Base-by-base conservation (phyloP, 1,284 basidiomycete species). In the Cutaneotrichosporon sp. region DNA sequence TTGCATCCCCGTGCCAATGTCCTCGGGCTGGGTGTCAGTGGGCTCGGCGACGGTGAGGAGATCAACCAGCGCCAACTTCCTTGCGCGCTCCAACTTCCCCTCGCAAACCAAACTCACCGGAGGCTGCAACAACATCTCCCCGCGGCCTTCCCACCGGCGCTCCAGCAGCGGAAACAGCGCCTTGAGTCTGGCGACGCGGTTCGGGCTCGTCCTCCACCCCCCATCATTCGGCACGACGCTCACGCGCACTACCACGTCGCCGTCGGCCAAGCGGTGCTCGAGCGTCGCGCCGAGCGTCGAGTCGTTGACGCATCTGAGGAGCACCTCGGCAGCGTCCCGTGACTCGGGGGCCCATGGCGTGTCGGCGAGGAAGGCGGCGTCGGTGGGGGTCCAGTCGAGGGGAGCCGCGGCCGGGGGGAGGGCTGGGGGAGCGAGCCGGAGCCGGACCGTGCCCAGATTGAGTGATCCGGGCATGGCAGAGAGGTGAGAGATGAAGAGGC, bases 1-100 rank as follows among this genome's bases (percentile, higher is more conserved):
- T 22, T 68, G 63, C 66, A 75, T 75, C 5, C 55, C 58, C 2
- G 52, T 45, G 6, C 49, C 42, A 16, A 60, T 8, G 13, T 64
- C 65, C 6, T 57, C 55, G 1, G 45, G 10, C 64, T 62, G 57
- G 16, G 13, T 10, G 36, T 58, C 46, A 62, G 56, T 14, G 10
- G 9, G 9, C 54, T 55, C 6, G 0, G 33, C 9, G 13, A 13
- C 9, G 33, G 33, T 10, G 33, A 33, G 33, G 33, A 4, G 33
- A 36, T 13, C 13, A 14, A 36, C 34, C 16, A n/a, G n/a, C n/a
- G n/a, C n/a, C n/a, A 4, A 4, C 16, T 14, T 36, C 34, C 10
- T 16, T 36, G 34, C 34, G 11, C 13, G 11, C 16, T 11, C 13
- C 34, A 36, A 13, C 34, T 36, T 36, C 13, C 13, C 16, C 16